Conservation (phyloP, 208 protist species). For the Trypanosoma congolense region DNA sequence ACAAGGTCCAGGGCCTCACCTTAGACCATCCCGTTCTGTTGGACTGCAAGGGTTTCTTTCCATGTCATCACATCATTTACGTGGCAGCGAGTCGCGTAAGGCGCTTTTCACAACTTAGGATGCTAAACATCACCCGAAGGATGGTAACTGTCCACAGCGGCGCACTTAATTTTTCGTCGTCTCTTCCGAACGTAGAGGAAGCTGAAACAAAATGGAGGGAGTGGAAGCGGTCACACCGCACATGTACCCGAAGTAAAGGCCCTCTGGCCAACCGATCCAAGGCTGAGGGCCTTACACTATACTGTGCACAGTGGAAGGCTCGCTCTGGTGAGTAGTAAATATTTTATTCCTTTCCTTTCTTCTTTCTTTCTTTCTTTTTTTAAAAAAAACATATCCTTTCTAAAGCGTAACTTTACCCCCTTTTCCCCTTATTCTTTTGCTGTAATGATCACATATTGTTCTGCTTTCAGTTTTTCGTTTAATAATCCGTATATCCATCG, state of each 20-base stretch:
- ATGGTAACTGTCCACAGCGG: slow-evolving; percentile 71
- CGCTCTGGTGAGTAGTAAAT: neutral
- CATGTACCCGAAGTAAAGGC: neutral
- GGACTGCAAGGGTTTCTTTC: slow-evolving; percentile 67
- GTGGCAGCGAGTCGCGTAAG: slow-evolving; percentile 81
- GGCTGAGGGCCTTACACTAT: slow-evolving; percentile 10
- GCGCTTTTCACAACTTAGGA: slow-evolving; percentile 60
- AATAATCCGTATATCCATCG: too few species aligned
- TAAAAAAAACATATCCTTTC: too few species aligned
- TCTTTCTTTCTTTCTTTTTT: neutral
- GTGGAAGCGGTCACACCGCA: slow-evolving; percentile 20
- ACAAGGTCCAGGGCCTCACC: slow-evolving; percentile 87
- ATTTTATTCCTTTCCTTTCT: neutral
- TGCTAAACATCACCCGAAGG: slow-evolving; percentile 60
- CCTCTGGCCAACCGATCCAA: neutral
- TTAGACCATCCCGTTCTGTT: slow-evolving; percentile 67
- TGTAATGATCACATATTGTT: too few species aligned
- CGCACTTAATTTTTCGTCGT: slow-evolving; percentile 48
- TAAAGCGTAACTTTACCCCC: too few species aligned
- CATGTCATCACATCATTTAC: slow-evolving; percentile 85
- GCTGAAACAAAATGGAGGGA: slow-evolving; percentile 23
- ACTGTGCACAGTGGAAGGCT: slow-evolving; percentile 24
- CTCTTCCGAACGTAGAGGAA: slow-evolving; percentile 22
- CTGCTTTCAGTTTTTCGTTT: too few species aligned
- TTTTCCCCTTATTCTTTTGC: too few species aligned